Evolutionary conservation across 352 stramenopile species (phyloP).

Genomic region (Phytophthora agathidicida): DNA sequence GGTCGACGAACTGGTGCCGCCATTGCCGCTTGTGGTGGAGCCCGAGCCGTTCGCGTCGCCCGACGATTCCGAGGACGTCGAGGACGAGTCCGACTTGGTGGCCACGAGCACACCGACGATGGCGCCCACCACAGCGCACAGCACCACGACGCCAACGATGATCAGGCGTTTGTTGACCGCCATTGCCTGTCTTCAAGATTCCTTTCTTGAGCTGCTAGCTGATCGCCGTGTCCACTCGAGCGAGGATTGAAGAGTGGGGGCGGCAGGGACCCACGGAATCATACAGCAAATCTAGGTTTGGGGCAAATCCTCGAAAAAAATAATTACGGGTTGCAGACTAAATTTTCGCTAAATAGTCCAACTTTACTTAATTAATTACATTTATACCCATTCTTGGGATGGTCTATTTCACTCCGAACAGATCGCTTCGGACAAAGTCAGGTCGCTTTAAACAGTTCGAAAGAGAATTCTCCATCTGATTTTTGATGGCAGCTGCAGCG

Average conservation of each 20-base stretch:
- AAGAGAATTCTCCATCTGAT: too few relatives aligned
- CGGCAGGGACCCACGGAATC: constrained; percentile 20
- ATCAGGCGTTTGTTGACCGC: constrained; percentile 49
- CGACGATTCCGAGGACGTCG: constrained; percentile 30
- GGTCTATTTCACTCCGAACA: background rate
- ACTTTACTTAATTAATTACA: too few relatives aligned
- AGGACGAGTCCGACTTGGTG: constrained; percentile 39
- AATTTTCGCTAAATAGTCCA: too few relatives aligned
- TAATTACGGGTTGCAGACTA: too few relatives aligned
- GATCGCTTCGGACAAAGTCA: background rate
- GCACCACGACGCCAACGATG: constrained; percentile 49
- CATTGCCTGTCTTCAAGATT: constrained; percentile 17
- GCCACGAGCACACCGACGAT: constrained; percentile 53
- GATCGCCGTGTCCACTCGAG: constrained; percentile 10
- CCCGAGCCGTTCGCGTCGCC: constrained; percentile 6
- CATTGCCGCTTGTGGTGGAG: constrained; percentile 8
- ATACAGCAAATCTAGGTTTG: constrained; percentile 4
- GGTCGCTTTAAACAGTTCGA: too few relatives aligned
- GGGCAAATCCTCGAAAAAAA: background rate
- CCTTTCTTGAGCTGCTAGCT: background rate
- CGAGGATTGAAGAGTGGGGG: constrained; percentile 19
- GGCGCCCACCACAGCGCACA: constrained; percentile 50
- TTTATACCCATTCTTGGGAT: too few relatives aligned
- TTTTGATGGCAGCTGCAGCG: background rate
- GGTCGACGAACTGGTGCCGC: constrained; percentile 19